Evolutionary conservation across 345 rosid species (phyloP), one percentile per base, ranked within the genome.

Genomic region (Hevea brasiliensis): DNA sequence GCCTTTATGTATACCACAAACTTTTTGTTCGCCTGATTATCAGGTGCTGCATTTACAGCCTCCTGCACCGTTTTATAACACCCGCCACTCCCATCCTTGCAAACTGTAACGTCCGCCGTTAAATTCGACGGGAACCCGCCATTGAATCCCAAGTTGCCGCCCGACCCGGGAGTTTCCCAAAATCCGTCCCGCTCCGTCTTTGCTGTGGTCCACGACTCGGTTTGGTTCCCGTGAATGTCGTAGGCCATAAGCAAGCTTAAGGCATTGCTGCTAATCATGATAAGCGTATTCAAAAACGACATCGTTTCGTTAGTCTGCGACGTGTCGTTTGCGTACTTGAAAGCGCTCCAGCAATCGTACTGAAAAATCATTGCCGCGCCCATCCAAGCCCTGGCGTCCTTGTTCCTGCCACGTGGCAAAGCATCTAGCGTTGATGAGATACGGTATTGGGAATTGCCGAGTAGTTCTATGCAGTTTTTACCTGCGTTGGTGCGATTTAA

Each of bases 381-480:
- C 84, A 86, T 81, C 94, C 90, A 95, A 1, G 96, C 94, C 0
- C 97, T 85, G 9, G 91, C 92, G 68, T 90, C 92, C 81, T 92
- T 91, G 62, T 75, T 71, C 69, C 64, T 71, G n/a, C 86, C 88
- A 60, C 79, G 83, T 3, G 87, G 77, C 73, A 90, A 47, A 0
- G 80, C 85, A 17, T 82, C 76, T n/a, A 50, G 61, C 61, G 93
- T 54, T 0, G 87, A 81, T 20, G 73, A 35, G 1, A 87, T 74
- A 6, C 99, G 90, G 73, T 65, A 61, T 24, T 74, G 80, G 10
- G 98, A 92, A 79, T 86, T 76, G 21, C 61, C 76, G 72, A 95
- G 87, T 1, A 81, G 37, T 74, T 89, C 84, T n/a, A 83, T 48
- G 68, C 99, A 95, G 71, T 65, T 87, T 54, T 68, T 75, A 15